Percentiles rank a stretch among this genome's conserved stretches.
Evolutionary conservation across 1,284 basidiomycete species (phyloP).

Genomic region (Cryptococcus neoformans): DNA sequence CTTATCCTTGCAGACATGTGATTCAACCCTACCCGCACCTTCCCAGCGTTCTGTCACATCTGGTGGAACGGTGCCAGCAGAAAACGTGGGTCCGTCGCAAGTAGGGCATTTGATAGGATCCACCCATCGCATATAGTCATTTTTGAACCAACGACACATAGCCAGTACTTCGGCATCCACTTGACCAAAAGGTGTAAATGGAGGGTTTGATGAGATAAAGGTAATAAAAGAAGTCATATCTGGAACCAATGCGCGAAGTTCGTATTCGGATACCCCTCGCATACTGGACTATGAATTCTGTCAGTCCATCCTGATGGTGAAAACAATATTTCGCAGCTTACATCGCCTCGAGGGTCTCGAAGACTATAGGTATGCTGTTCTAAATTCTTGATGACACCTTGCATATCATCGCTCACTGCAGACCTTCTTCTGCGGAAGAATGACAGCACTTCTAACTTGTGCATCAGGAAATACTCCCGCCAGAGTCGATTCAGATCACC

Average conservation of each 20-base stretch:
- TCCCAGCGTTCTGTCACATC: conserved; percentile 37
- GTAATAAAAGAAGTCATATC: background rate
- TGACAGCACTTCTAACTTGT: background rate
- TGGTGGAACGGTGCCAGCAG: conserved; percentile 14
- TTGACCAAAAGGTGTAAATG: conserved; percentile 25
- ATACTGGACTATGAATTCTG: no score
- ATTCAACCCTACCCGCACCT: conserved; percentile 50
- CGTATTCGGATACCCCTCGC: background rate
- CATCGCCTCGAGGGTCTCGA: background rate
- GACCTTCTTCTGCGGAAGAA: background rate
- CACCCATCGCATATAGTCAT: conserved; percentile 51
- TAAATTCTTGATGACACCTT: background rate
- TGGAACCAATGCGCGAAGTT: conserved; percentile 6
- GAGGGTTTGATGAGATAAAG: conserved; percentile 13
- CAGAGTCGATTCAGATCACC: background rate
- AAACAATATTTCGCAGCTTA: background rate
- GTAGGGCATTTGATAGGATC: conserved; percentile 51
- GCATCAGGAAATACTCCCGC: background rate
- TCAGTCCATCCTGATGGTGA: background rate
- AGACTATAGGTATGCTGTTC: background rate
- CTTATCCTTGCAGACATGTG: conserved; percentile 32
- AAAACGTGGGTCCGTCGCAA: conserved; percentile 41
- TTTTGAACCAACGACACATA: conserved; percentile 53
- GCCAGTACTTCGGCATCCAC: conserved; percentile 43
- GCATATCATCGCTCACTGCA: background rate